phyloP scores from a whole-genome alignment of 257 asterid species.

The Jaltomata sinuosa region DNA sequence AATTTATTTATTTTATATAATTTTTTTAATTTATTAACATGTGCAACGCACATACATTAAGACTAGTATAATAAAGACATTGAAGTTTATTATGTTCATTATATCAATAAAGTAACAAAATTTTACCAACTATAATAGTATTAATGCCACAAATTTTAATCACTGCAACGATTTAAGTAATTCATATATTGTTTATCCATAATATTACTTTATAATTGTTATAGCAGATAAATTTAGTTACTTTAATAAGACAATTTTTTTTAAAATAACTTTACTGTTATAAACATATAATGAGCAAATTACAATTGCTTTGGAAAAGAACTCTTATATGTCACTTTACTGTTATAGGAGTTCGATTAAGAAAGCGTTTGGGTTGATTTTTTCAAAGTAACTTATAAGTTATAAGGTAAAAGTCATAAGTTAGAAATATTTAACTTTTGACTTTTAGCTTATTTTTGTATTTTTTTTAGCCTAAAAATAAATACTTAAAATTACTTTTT shows the following conservation, averaged over 20 bases:
- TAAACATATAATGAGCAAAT: not conserved
- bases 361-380: too few relatives aligned
- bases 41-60: too few relatives aligned
- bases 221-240: not conserved
- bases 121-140: not conserved
- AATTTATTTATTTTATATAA: too few relatives aligned
- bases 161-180: not conserved
- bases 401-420: too few relatives aligned
- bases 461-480: too few relatives aligned
- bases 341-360: not conserved
- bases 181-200: not conserved
- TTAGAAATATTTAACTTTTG: too few relatives aligned
- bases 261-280: not conserved
- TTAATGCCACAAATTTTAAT: not conserved
- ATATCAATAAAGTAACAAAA: not conserved
- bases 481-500: too few relatives aligned
- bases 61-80: too few relatives aligned
- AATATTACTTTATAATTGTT: not conserved
- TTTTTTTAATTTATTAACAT: too few relatives aligned
- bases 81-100: too few relatives aligned
- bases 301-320: not conserved
- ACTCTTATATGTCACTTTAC: not conserved
- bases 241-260: not conserved
- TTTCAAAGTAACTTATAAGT: too few relatives aligned
- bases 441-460: too few relatives aligned